A percentile compares a stretch with the other conserved stretches of the same genome.
Evolutionary conservation across 148 eudicot species (phyloP).

Genomic region (Arctostaphylos glauca): DNA sequence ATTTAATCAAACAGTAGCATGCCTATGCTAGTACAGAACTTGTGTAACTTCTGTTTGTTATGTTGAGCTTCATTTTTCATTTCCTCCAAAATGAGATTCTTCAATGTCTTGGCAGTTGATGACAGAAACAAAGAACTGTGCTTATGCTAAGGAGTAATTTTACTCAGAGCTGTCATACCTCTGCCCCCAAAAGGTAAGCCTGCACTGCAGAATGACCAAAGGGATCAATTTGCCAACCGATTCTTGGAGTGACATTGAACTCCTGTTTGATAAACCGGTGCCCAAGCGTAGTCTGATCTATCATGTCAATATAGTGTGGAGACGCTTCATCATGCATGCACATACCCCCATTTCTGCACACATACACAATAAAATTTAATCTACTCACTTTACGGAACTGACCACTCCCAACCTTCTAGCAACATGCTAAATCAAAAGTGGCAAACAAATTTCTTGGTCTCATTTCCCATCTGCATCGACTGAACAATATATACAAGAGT

Average conservation of each 20-base stretch:
- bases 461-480: slow-evolving; percentile 2
- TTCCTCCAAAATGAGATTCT: not conserved
- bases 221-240: slow-evolving; percentile 99
- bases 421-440: slow-evolving; percentile 10
- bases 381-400: not conserved
- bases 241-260: slow-evolving; percentile 86
- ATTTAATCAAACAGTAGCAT: not conserved
- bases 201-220: slow-evolving; percentile 99
- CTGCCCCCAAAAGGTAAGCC: slow-evolving; percentile 95
- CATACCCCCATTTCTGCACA: slow-evolving; percentile 81
- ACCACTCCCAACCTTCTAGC: not conserved
- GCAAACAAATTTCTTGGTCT: not conserved
- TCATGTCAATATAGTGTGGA: slow-evolving; percentile 96
- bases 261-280: slow-evolving; percentile 70
- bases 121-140: not conserved
- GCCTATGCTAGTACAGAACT: not conserved
- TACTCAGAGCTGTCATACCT: slow-evolving; percentile 41
- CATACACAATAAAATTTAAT: slow-evolving; percentile 2
- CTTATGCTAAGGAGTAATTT: not conserved
- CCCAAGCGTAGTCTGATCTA: slow-evolving; percentile 94
- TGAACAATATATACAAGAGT: not conserved
- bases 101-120: not conserved
- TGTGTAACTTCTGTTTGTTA: not conserved
- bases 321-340: slow-evolving; percentile 99
- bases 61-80: not conserved